Base-by-base conservation (phyloP, 805 yeast species). In the Yamadazyma kitorensis region DNA sequence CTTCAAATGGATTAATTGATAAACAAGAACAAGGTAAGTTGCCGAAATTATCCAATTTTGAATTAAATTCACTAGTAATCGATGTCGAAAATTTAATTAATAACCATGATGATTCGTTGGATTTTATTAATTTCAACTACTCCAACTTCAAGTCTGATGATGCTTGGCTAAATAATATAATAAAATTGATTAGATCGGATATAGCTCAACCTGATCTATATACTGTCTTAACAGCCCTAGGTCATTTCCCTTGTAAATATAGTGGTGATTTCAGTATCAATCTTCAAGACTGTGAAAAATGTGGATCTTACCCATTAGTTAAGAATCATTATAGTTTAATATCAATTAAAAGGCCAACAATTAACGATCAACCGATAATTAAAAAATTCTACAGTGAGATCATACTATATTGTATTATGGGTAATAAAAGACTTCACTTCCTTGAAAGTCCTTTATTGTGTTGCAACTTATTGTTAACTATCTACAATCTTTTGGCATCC, bases 401-500 rank as follows among this genome's bases (percentile, higher is more conserved):
- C 8, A 37, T 55, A 5, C 37, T 53, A 21, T 57, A 42, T 64
- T 8, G 36, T 55, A 5, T 38, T 53, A 21, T 57, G 3, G 37
- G 48, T 17, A 32, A 24, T 9, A 31, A 22, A 1, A 39, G 44
- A 17, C 25, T 17, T 10, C 24, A 31, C 3, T 16, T 15, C 9
- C 12, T 31, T 13, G 10, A 17, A 8, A 50, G 55, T 29, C 53
- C 56, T 5, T 35, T 64, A n/a, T 28, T 64, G n/a, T 45, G 54
- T 8, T 40, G 68, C 13, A 70, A 77, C 32, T 64, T 75, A 7
- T 54, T 75, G 10, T 45, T 82, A 4, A 46, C 77, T 0, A 43
- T 82, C 6, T 68, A 61, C 47, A 70, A 71, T 44, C 48, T 80
- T 1, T 74, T 80, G 37, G 50, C 68, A 3, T 76, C 80, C 27